Conservation (phyloP, 192 early-diverging fungal genomes). For the Physocladia obscura region DNA sequence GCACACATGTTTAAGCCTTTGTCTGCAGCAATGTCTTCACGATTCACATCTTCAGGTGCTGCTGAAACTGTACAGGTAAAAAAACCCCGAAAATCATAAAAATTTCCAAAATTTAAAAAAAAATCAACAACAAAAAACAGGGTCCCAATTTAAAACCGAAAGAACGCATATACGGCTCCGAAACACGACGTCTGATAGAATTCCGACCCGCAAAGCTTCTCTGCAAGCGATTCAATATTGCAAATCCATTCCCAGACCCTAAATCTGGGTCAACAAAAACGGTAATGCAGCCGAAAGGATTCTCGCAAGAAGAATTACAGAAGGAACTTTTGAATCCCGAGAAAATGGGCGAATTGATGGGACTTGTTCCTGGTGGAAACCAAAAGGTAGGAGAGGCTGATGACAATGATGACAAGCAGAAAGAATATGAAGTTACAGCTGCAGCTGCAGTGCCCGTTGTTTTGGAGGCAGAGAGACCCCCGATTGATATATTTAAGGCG, state of each 20-base stretch:
- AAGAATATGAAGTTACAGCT: neutral
- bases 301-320: conserved; percentile 24
- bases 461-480: conserved; percentile 48
- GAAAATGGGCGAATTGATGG: conserved; percentile 45
- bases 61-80: conserved; percentile 6
- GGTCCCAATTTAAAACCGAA: neutral
- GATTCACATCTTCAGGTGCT: conserved; percentile 62
- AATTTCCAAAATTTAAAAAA: conserved; percentile 26
- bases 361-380: conserved; percentile 22
- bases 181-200: conserved; percentile 54
- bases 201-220: conserved; percentile 70
- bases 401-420: neutral
- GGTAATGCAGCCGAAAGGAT: conserved; percentile 26
- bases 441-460: neutral
- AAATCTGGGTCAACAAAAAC: conserved; percentile 13
- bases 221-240: conserved; percentile 77
- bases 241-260: conserved; percentile 62
- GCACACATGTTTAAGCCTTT: conserved; percentile 75
- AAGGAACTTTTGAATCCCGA: conserved; percentile 40
- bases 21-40: conserved; percentile 64
- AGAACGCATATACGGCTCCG: conserved; percentile 55
- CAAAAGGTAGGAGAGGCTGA: conserved; percentile 19
- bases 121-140: neutral
- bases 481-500: conserved; percentile 85
- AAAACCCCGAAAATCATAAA: no score